Base-by-base conservation (phyloP, 306 rosid genomes). In the Pueraria montana region DNA sequence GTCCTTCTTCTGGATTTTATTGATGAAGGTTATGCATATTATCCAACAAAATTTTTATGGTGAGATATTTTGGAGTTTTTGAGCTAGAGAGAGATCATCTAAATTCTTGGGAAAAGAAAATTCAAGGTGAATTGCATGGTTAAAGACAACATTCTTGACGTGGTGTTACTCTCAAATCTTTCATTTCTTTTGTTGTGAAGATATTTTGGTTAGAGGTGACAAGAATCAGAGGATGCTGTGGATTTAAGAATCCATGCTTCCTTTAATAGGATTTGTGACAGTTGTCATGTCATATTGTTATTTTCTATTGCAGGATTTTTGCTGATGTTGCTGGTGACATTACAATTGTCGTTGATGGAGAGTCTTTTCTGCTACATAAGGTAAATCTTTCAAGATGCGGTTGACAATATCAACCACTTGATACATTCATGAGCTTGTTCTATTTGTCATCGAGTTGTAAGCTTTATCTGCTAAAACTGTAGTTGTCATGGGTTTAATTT, bases 291-390 rank as follows among this genome's bases (percentile, higher is more conserved):
- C 46, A 21, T 21, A 20, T 62, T 63, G 55, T 53, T 62, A 34
- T 45, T 75, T 38, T 34, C 40, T 65, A 9, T 30, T 27, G 82
- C 80, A 94, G 98, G 49, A 92, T 94, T 80, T 94, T 94, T 86
- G 91, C 97, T 61, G 98, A 92, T 86, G 97, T 94, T 74, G 96
- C 98, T 46, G 97, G 96, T 43, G 98, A 94, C 86, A 90, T 94
- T 49, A 94, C 94, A 72, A 86, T 94, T 36, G 87, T 88, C 0
- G 92, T 90, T 50, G 92, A 90, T 87, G 97, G 96, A 27, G 94
- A 94, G 63, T 89, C 96, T 46, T 94, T 94, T 89, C 90, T 94
- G 61, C 89, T 92, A 48, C 98, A 94, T 48, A 94, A 92, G 98
- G 98, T 94, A 85, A 61, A 53, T n/a, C 34, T 76, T 73, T 65